Conservation (phyloP, 768 basidiomycete genomes). For the Podaxis sp. region DNA sequence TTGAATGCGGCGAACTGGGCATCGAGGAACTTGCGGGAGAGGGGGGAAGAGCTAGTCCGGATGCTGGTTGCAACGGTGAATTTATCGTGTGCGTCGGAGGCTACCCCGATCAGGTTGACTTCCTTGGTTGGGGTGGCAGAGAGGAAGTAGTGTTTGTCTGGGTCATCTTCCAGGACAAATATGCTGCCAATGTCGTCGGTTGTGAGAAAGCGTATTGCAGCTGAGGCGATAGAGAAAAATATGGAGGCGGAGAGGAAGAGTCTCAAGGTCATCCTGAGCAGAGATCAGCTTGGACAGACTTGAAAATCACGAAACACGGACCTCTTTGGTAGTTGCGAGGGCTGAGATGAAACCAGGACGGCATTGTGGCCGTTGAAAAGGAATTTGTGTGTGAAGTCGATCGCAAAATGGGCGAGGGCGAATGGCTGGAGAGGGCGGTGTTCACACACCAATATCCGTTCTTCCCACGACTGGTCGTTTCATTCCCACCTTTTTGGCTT, state of each 20-base stretch:
- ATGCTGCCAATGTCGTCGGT: conserved; percentile 5
- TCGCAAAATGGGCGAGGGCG: conserved; percentile 9
- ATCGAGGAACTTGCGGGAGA: conserved; percentile 28
- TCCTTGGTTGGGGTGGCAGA: conserved; percentile 19
- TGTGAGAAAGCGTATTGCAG: conserved; percentile 11
- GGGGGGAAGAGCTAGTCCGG: conserved; percentile 23
- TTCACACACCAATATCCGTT: conserved; percentile 4
- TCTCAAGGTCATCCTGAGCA: conserved; percentile 9
- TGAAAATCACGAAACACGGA: neutral
- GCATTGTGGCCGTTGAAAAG: neutral
- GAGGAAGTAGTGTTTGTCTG: conserved; percentile 25
- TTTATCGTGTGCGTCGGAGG: conserved; percentile 14
- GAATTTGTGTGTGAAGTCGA: conserved; percentile 8
- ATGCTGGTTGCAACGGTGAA: conserved; percentile 28
- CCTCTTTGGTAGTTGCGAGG: neutral
- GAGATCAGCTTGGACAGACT: neutral
- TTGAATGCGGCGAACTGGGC: conserved; percentile 24
- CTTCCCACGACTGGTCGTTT: neutral
- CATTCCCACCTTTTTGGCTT: neutral
- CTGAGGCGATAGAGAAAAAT: conserved; percentile 13
- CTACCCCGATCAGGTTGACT: conserved; percentile 1
- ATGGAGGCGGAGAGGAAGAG: conserved; percentile 3
- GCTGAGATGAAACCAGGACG: neutral
- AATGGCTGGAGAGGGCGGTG: neutral
- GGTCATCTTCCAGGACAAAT: conserved; percentile 8